Evolutionary conservation across 2,329 filamentous ascomycete genomes (phyloP).

Genomic region (Penicillium thymicola): DNA sequence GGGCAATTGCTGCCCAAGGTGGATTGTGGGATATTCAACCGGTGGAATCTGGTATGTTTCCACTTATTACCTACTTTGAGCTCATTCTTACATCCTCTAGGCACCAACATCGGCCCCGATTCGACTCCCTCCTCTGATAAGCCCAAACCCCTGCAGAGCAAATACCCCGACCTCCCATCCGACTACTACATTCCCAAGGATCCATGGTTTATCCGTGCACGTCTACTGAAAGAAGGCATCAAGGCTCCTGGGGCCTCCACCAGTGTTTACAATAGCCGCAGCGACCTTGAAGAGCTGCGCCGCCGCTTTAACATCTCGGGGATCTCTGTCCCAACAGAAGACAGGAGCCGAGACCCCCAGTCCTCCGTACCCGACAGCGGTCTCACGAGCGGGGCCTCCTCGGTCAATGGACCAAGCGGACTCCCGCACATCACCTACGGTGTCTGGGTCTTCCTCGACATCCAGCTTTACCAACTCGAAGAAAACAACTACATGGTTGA

Average conservation of each 20-base stretch:
- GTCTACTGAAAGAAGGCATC: constrained; percentile 80
- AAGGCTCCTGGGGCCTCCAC: constrained; percentile 48
- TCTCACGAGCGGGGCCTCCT: constrained; percentile 33
- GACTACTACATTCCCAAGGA: constrained; percentile 87
- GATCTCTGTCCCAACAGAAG: constrained; percentile 33
- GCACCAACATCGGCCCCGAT: constrained; percentile 38
- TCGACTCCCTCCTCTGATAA: constrained; percentile 32
- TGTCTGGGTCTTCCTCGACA: constrained; percentile 91
- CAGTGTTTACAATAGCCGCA: constrained; percentile 40
- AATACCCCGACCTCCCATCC: constrained; percentile 45
- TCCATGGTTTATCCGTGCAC: constrained; percentile 89
- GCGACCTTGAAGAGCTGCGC: constrained; percentile 42
- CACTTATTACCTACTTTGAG: neutral
- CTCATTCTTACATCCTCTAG: constrained; percentile 20
- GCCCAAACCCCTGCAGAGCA: constrained; percentile 40
- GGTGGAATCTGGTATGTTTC: constrained; percentile 36
- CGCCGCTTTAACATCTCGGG: constrained; percentile 39
- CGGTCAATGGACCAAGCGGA: constrained; percentile 31
- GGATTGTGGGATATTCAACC: constrained; percentile 74
- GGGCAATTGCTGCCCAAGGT: constrained; percentile 80
- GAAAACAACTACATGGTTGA: constrained; percentile 91
- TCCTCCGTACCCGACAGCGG: constrained; percentile 34
- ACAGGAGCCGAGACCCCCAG: constrained; percentile 24
- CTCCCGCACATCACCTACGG: constrained; percentile 57
- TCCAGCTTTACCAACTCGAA: constrained; percentile 94